Evolutionary conservation across 2,329 filamentous ascomycete genomes (phyloP).

Genomic region (Diaporthe sp.): DNA sequence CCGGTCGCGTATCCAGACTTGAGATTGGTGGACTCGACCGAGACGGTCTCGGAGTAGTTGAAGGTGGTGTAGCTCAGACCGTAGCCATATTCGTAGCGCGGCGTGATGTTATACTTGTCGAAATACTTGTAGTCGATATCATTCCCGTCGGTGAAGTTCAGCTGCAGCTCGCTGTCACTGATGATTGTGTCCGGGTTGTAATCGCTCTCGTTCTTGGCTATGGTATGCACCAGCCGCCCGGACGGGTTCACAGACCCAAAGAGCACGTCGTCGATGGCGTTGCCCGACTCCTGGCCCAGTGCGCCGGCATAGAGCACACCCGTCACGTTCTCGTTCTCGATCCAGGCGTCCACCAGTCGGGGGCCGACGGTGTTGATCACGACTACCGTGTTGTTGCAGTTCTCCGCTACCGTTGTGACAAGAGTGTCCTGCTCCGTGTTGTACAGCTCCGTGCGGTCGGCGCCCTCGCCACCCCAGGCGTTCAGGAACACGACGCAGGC

Average conservation of each 20-base stretch:
- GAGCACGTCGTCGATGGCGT: conserved; percentile 66
- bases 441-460: conserved; percentile 70
- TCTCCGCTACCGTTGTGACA: conserved; percentile 67
- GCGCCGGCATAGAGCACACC: conserved; percentile 74
- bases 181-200: conserved; percentile 65
- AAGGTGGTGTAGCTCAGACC: conserved; percentile 68
- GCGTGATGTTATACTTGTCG: conserved; percentile 61
- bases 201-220: conserved; percentile 68
- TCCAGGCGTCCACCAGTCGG: conserved; percentile 67
- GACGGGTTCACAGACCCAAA: conserved; percentile 70
- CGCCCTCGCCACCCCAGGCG: conserved; percentile 80
- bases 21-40: conserved; percentile 49
- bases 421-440: conserved; percentile 76
- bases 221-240: conserved; percentile 72
- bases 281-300: conserved; percentile 73
- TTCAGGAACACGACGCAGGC: conserved; percentile 79
- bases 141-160: conserved; percentile 64
- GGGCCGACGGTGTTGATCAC: conserved; percentile 75
- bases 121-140: conserved; percentile 69
- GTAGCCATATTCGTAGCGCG: conserved; percentile 68
- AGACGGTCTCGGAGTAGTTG: conserved; percentile 48
- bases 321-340: conserved; percentile 74
- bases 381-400: conserved; percentile 75
- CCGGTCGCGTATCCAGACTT: conserved; percentile 54
- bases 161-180: conserved; percentile 60